Evolutionary conservation across 2,329 filamentous ascomycete genomes (phyloP).

Genomic region (Colletotrichum melonis): DNA sequence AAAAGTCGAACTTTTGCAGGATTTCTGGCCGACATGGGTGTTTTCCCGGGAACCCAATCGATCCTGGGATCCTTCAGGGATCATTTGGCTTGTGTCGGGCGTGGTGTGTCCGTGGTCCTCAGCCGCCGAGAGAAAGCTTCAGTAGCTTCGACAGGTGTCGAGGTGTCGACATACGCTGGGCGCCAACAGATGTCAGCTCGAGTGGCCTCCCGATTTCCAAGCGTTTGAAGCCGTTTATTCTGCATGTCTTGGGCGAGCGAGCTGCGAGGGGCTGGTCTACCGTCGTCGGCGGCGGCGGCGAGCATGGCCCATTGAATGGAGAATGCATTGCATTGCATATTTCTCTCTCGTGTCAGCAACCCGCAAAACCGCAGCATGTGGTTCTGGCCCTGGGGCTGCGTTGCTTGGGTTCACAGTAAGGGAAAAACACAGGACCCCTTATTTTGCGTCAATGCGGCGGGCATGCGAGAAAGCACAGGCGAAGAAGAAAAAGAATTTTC

Average conservation of each 20-base stretch:
- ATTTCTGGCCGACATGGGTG: slow-evolving; percentile 16
- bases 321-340: slow-evolving; percentile 32
- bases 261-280: not conserved
- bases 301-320: slow-evolving; percentile 1
- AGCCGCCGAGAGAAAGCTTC: slow-evolving; percentile 16
- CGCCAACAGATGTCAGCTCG: not conserved
- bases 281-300: not conserved
- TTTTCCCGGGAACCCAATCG: slow-evolving; percentile 27
- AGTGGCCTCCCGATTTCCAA: not conserved
- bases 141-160: not conserved
- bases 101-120: not conserved
- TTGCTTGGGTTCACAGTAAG: not conserved
- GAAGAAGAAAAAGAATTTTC: slow-evolving; percentile 27
- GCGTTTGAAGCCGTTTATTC: slow-evolving; percentile 7
- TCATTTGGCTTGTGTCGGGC: slow-evolving; percentile 1
- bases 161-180: not conserved
- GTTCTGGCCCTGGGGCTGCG: not conserved
- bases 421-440: slow-evolving; percentile 13
- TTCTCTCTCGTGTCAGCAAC: slow-evolving; percentile 19
- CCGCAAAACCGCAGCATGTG: not conserved
- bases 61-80: slow-evolving; percentile 28
- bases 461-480: slow-evolving; percentile 2
- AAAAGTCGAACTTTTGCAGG: not conserved
- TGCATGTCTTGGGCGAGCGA: slow-evolving; percentile 6
- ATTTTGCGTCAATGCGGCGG: slow-evolving; percentile 1